A percentile compares a stretch with the other conserved stretches of the same genome.
phyloP scores from a whole-genome alignment of 2,329 filamentous ascomycete species.

The Rutstroemia sp. region DNA sequence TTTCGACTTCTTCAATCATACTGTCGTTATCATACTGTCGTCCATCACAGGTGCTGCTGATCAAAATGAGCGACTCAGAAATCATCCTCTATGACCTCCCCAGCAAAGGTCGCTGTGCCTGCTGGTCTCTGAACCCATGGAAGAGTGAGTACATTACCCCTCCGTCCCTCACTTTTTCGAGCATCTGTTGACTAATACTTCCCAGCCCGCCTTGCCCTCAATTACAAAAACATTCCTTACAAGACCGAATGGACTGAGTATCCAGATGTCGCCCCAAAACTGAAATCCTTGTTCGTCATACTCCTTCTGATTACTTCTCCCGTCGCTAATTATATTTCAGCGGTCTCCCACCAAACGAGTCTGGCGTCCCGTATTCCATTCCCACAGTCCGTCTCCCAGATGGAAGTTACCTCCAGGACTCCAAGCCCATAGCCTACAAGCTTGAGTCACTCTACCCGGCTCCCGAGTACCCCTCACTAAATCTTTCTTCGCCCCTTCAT shows the following conservation, averaged over 20 bases:
- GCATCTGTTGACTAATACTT: slow-evolving; percentile 3
- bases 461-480: slow-evolving; percentile 39
- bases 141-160: slow-evolving; percentile 51
- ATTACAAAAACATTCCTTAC: slow-evolving; percentile 62
- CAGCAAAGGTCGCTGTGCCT: slow-evolving; percentile 38
- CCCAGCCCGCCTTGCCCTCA: slow-evolving; percentile 49
- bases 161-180: background rate
- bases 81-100: slow-evolving; percentile 57
- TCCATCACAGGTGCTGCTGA: background rate
- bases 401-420: slow-evolving; percentile 57
- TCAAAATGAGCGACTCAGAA: slow-evolving; percentile 1
- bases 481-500: slow-evolving; percentile 46
- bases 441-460: slow-evolving; percentile 53
- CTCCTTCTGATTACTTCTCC: background rate
- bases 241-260: slow-evolving; percentile 64
- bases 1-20: background rate
- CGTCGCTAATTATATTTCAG: slow-evolving; percentile 19
- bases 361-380: slow-evolving; percentile 39
- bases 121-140: slow-evolving; percentile 66
- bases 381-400: slow-evolving; percentile 50
- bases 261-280: slow-evolving; percentile 50
- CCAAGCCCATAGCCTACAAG: slow-evolving; percentile 47
- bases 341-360: slow-evolving; percentile 34
- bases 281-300: slow-evolving; percentile 44
- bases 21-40: background rate